These are phyloP conservation scores for Orbilia quercus DNA, from an alignment of 2,329 filamentous ascomycete species.

Conservation along the genomic window DNA sequence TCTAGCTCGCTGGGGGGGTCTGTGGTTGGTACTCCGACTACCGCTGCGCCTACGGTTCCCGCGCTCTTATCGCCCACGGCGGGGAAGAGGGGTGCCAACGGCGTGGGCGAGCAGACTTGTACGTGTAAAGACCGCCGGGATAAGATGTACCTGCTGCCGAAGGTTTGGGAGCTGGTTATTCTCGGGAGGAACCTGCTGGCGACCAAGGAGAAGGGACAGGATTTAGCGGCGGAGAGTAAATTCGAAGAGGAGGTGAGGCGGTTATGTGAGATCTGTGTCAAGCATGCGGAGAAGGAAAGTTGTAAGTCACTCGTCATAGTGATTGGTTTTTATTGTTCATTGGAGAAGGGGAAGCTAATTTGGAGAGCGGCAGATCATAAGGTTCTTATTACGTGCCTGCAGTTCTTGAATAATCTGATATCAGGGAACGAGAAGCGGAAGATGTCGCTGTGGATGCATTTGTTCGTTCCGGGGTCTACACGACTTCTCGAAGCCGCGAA, in stretches of 20 bases:
- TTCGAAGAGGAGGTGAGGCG: slow-evolving; percentile 60
- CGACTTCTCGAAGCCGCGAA: slow-evolving; percentile 53
- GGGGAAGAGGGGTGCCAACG: slow-evolving; percentile 29
- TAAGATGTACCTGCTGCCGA: slow-evolving; percentile 60
- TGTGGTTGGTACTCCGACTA: neutral
- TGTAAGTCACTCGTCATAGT: slow-evolving; percentile 22
- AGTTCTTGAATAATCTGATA: slow-evolving; percentile 61
- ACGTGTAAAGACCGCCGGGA: slow-evolving; percentile 55
- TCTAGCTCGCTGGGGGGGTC: neutral
- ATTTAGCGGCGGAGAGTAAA: slow-evolving; percentile 60
- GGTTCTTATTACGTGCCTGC: slow-evolving; percentile 59
- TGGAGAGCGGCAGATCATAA: slow-evolving; percentile 56
- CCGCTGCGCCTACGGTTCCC: too few relatives aligned
- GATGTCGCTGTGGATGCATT: slow-evolving; percentile 60
- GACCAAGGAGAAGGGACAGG: slow-evolving; percentile 60
- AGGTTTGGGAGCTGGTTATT: slow-evolving; percentile 59
- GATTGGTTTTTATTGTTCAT: neutral
- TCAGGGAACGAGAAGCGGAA: slow-evolving; percentile 60
- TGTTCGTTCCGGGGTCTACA: slow-evolving; percentile 58
- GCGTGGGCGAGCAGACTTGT: slow-evolving; percentile 52
- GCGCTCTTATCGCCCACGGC: slow-evolving; percentile 4
- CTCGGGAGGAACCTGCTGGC: slow-evolving; percentile 60
- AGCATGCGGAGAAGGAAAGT: slow-evolving; percentile 58
- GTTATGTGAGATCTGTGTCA: slow-evolving; percentile 59
- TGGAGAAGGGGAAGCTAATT: slow-evolving; percentile 5